phyloP scores from a whole-genome alignment of 2,329 filamentous ascomycete genomes.

The Fusarium sp. region DNA sequence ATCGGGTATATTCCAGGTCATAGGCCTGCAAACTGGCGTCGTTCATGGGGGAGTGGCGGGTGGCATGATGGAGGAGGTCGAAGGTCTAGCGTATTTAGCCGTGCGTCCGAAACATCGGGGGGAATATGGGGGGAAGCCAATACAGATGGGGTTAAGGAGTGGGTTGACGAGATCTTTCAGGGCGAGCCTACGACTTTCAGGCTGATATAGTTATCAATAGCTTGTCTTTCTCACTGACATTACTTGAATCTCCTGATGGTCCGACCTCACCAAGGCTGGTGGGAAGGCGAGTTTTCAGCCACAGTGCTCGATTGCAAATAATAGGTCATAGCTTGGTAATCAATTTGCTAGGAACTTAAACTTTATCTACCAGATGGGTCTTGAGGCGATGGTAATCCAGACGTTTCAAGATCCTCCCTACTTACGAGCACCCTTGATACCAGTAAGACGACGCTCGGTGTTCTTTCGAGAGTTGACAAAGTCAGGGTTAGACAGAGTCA shows the following conservation, averaged over 20 bases:
- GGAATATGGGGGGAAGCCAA: background rate
- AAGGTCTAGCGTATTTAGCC: background rate
- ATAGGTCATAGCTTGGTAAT: too few species aligned
- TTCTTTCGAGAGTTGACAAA: conserved; percentile 87
- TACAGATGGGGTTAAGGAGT: background rate
- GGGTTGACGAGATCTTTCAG: background rate
- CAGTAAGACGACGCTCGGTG: conserved; percentile 52
- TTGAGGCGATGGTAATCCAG: fast-evolving
- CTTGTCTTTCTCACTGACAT: too few species aligned
- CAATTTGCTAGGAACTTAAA: background rate
- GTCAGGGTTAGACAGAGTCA: conserved; percentile 95
- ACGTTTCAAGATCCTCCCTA: background rate
- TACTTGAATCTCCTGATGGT: too few species aligned
- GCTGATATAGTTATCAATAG: background rate
- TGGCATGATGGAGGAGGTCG: background rate
- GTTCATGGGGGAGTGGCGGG: background rate
- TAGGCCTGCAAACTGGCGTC: background rate
- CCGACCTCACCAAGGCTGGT: too few species aligned
- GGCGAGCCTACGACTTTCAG: background rate
- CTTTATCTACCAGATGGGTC: fast-evolving
- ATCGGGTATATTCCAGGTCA: background rate
- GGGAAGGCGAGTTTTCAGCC: too few species aligned
- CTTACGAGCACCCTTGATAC: background rate
- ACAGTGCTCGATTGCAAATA: too few species aligned
- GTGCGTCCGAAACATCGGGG: background rate